Percentiles rank a stretch among this genome's conserved stretches.
These are phyloP conservation scores for Penicillium chermesinum DNA, from an alignment of 495 filamentous ascomycete genomes.

Conservation along the genomic window DNA sequence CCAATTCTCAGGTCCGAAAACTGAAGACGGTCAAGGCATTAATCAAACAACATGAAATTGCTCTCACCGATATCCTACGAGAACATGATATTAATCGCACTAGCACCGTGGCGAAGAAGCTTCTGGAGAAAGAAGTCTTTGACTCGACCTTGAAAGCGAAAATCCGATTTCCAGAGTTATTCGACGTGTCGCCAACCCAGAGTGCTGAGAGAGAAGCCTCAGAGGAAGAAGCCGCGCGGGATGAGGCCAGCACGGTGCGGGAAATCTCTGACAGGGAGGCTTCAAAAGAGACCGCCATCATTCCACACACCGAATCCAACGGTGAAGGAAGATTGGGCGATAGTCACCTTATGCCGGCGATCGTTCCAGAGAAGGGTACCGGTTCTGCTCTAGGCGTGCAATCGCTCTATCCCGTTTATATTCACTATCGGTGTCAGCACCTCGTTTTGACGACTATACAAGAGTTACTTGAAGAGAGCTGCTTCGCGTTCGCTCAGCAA, in stretches of 20 bases:
- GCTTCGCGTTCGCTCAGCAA: conserved; percentile 32
- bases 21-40: conserved; percentile 23
- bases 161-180: conserved; percentile 17
- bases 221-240: conserved; percentile 11
- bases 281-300: conserved; percentile 3
- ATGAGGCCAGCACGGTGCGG: conserved; percentile 8
- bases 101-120: conserved; percentile 11
- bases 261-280: conserved; percentile 8
- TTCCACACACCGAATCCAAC: background rate
- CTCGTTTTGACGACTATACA: conserved; percentile 32
- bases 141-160: conserved; percentile 9
- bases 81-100: conserved; percentile 12
- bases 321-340: background rate
- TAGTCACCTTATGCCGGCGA: too few species aligned
- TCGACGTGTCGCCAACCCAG: conserved; percentile 4
- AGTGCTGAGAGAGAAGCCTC: conserved; percentile 2
- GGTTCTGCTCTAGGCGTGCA: too few species aligned
- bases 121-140: conserved; percentile 10
- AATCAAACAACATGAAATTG: conserved; percentile 4
- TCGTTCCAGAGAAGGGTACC: too few species aligned
- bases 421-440: conserved; percentile 40
- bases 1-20: conserved; percentile 24
- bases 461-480: conserved; percentile 35
- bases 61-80: conserved; percentile 11
- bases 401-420: conserved; percentile 12